phyloP scores from a whole-genome alignment of 192 early-diverging fungal species.

The Mortierella antarctica region DNA sequence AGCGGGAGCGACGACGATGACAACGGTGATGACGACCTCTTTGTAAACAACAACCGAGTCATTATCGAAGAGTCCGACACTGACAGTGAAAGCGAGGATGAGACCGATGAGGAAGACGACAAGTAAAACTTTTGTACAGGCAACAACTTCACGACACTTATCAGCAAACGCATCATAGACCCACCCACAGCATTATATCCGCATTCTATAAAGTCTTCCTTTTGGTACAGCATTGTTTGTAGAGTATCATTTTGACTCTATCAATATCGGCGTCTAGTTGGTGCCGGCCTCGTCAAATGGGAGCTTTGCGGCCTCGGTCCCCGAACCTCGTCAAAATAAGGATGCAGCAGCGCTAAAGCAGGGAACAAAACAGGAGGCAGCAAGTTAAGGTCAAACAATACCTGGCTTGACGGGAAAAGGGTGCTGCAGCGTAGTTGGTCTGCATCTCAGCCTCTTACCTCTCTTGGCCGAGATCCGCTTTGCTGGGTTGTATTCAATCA shows the following conservation, averaged over 20 bases:
- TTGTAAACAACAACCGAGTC: constrained; percentile 70
- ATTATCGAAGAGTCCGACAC: constrained; percentile 59
- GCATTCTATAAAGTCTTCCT: too few species aligned
- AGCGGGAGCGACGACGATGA: constrained; percentile 40
- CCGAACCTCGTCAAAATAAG: not conserved
- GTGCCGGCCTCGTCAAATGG: not conserved
- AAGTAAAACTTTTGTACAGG: not conserved
- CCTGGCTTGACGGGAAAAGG: too few species aligned
- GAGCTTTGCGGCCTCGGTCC: not conserved
- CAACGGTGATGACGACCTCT: constrained; percentile 63
- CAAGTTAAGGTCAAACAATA: too few species aligned
- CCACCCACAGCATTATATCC: too few species aligned
- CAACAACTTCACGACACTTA: not conserved
- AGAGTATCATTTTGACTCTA: too few species aligned
- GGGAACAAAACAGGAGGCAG: too few species aligned
- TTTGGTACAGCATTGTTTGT: too few species aligned
- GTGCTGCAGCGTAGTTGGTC: too few species aligned
- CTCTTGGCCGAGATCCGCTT: constrained; percentile 87
- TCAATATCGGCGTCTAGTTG: too few species aligned
- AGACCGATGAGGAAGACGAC: constrained; percentile 5
- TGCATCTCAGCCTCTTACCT: constrained; percentile 15
- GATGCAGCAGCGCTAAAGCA: not conserved
- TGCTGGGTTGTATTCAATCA: constrained; percentile 82
- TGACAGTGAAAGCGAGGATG: constrained; percentile 53
- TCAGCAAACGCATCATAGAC: not conserved